Conservation (phyloP, 192 early-diverging fungal species). For the Coemansia sp. region DNA sequence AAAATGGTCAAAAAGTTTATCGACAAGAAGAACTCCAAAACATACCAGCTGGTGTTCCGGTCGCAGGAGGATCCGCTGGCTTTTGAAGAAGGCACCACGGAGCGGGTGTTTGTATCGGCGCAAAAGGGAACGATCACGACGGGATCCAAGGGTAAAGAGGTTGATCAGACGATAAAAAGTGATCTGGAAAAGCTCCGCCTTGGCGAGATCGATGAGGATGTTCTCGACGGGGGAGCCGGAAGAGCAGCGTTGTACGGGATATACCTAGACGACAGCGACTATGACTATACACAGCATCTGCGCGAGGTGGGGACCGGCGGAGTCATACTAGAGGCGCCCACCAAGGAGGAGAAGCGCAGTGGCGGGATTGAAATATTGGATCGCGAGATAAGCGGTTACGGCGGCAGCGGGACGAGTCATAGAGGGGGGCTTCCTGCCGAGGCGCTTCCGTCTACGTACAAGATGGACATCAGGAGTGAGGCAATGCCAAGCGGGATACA, state of each 20-base stretch:
- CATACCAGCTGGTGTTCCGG: conserved; percentile 91
- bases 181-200: conserved; percentile 24
- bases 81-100: conserved; percentile 74
- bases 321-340: conserved; percentile 70
- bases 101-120: conserved; percentile 79
- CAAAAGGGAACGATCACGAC: not conserved
- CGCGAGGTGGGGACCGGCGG: conserved; percentile 75
- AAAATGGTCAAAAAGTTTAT: conserved; percentile 70
- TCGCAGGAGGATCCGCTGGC: conserved; percentile 92
- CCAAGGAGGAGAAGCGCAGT: conserved; percentile 53
- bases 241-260: conserved; percentile 84
- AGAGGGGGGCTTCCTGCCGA: conserved; percentile 68
- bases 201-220: conserved; percentile 16
- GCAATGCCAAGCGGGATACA: conserved; percentile 62
- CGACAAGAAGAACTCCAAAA: conserved; percentile 79
- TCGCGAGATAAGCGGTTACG: conserved; percentile 4
- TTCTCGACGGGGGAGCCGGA: conserved; percentile 20
- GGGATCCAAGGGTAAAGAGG: conserved; percentile 21
- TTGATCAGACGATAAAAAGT: conserved; percentile 24
- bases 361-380: conserved; percentile 34
- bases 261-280: conserved; percentile 86
- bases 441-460: conserved; percentile 71
- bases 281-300: conserved; percentile 95
- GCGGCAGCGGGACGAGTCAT: conserved; percentile 2
- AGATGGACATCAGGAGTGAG: conserved; percentile 71